Evolutionary conservation across 2,329 filamentous ascomycete genomes (phyloP).

Genomic region (Apiospora saccharicola): DNA sequence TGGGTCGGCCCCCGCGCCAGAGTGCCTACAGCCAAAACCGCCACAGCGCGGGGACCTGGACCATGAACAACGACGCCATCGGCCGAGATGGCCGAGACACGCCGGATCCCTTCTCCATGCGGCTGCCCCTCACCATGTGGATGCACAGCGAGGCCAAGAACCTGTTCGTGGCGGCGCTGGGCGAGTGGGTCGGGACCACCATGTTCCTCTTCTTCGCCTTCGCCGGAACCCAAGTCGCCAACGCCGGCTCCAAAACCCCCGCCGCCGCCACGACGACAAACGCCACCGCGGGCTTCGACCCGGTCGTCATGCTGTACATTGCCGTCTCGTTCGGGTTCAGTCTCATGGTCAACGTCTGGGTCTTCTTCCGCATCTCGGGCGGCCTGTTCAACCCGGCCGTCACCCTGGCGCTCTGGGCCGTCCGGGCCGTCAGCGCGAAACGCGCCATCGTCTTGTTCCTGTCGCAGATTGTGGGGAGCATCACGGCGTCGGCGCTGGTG

Average conservation of each 20-base stretch:
- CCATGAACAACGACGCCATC: background rate
- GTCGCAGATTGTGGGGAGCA: slow-evolving; percentile 29
- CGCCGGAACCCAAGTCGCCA: slow-evolving; percentile 48
- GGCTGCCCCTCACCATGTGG: slow-evolving; percentile 53
- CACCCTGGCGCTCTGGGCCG: slow-evolving; percentile 30
- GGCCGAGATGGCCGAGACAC: background rate
- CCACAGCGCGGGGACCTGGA: background rate
- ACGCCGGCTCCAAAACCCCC: slow-evolving; percentile 36
- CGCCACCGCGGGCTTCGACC: slow-evolving; percentile 28
- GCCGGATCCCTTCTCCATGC: slow-evolving; percentile 37
- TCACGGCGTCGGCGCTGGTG: slow-evolving; percentile 44
- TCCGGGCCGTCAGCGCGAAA: slow-evolving; percentile 25
- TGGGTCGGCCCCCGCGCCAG: slow-evolving; percentile 23
- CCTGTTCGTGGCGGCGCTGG: slow-evolving; percentile 46
- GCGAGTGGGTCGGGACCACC: slow-evolving; percentile 51
- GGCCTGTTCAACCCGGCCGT: slow-evolving; percentile 34
- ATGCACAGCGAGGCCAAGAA: slow-evolving; percentile 57
- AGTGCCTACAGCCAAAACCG: background rate
- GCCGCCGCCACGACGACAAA: slow-evolving; percentile 29
- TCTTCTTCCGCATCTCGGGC: slow-evolving; percentile 47
- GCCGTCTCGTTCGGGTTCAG: slow-evolving; percentile 43
- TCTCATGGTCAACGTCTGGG: slow-evolving; percentile 48
- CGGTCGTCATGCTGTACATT: slow-evolving; percentile 41
- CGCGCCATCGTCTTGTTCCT: slow-evolving; percentile 30
- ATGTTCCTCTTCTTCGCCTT: slow-evolving; percentile 55